Evolutionary conservation across 768 basidiomycete species (phyloP).

Genomic region (Tricholoma saponaceum): DNA sequence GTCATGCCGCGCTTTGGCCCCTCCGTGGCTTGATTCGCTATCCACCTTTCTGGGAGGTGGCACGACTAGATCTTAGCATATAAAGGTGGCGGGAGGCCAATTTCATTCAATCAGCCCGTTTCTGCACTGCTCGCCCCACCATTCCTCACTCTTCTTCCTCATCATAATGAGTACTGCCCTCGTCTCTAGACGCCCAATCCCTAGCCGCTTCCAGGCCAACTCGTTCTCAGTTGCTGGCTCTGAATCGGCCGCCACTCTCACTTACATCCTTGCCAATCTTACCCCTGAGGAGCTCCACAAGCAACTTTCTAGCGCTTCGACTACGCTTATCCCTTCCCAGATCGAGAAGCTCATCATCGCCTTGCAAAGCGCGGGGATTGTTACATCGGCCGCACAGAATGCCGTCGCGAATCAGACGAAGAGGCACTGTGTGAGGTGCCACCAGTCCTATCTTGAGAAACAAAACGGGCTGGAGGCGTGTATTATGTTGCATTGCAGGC

Average conservation of each 20-base stretch:
- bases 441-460: conserved; percentile 16
- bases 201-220: background rate
- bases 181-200: background rate
- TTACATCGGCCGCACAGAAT: background rate
- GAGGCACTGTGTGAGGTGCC: conserved; percentile 22
- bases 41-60: background rate
- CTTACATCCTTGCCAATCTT: conserved; percentile 13
- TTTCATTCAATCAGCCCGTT: background rate
- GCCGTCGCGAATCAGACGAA: conserved; percentile 5
- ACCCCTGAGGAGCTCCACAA: conserved; percentile 14
- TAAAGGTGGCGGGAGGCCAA: background rate
- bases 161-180: background rate
- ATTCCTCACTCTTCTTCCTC: background rate
- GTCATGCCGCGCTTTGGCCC: background rate
- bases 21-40: background rate
- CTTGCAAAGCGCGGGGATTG: conserved; percentile 12
- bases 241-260: conserved; percentile 11
- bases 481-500: conserved; percentile 6
- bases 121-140: background rate
- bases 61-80: background rate
- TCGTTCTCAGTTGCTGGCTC: conserved; percentile 8
- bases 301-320: conserved; percentile 1
- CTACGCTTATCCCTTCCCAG: conserved; percentile 5
- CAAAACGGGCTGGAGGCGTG: conserved; percentile 16
- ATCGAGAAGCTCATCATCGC: conserved; percentile 11